phyloP scores from a whole-genome alignment of 768 basidiomycete genomes.

The Hemileccinum impolitum region DNA sequence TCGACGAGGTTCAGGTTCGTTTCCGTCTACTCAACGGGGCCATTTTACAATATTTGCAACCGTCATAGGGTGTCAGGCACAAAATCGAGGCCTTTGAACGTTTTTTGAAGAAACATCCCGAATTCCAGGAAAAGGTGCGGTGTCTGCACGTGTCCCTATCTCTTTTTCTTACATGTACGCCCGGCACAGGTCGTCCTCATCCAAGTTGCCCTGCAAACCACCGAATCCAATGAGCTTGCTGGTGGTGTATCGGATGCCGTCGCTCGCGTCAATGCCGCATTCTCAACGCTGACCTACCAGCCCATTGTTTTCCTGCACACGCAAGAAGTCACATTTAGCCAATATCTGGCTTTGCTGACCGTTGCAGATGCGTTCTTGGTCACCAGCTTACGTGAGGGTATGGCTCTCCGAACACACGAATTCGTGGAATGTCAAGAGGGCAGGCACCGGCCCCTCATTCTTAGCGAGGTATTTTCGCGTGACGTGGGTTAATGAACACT shows the following conservation, averaged over 20 bases:
- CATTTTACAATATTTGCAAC: background rate
- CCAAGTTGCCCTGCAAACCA: slow-evolving; percentile 83
- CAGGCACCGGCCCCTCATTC: slow-evolving; percentile 62
- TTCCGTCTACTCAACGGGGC: background rate
- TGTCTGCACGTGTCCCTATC: background rate
- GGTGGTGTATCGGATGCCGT: slow-evolving; percentile 71
- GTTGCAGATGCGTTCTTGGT: slow-evolving; percentile 86
- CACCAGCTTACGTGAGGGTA: slow-evolving; percentile 81
- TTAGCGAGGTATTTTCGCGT: slow-evolving; percentile 61
- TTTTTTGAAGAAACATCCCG: slow-evolving; percentile 76
- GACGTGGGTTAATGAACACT: background rate
- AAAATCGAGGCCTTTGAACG: slow-evolving; percentile 81
- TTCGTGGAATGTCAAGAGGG: slow-evolving; percentile 83
- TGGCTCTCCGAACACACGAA: slow-evolving; percentile 79
- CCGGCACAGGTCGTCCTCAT: slow-evolving; percentile 78
- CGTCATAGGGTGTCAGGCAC: slow-evolving; percentile 63
- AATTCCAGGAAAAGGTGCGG: slow-evolving; percentile 69
- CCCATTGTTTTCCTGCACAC: slow-evolving; percentile 85
- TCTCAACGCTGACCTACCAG: slow-evolving; percentile 83
- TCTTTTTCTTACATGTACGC: background rate
- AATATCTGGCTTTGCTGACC: slow-evolving; percentile 78
- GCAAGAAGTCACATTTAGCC: slow-evolving; percentile 79
- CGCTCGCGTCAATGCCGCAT: slow-evolving; percentile 77
- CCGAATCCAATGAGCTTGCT: slow-evolving; percentile 69
- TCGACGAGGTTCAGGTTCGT: slow-evolving; percentile 69